These are phyloP conservation scores for Porogramme epimiltina DNA, from an alignment of 1,284 basidiomycete species.

Conservation along the genomic window DNA sequence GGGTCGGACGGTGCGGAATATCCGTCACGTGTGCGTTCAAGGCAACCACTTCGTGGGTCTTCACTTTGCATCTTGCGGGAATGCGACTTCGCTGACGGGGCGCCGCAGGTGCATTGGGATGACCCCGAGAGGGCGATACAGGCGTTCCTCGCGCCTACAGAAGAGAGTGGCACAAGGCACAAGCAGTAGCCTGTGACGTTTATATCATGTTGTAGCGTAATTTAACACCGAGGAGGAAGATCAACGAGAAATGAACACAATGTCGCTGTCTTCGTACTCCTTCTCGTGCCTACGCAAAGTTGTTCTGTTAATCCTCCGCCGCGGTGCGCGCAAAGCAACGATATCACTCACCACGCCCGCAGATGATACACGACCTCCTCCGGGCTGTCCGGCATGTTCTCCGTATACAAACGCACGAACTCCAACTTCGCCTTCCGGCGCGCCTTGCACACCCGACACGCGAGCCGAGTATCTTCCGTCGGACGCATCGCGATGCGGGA, in stretches of 20 bases:
- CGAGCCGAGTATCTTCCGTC: too few relatives aligned
- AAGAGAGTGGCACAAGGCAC: too few relatives aligned
- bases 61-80: too few relatives aligned
- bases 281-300: too few relatives aligned
- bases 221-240: too few relatives aligned
- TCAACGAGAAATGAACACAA: background rate
- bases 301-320: too few relatives aligned
- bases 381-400: background rate
- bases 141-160: background rate
- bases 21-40: background rate
- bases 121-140: background rate
- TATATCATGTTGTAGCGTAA: background rate
- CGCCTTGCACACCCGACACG: background rate
- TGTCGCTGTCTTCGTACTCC: too few relatives aligned
- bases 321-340: background rate
- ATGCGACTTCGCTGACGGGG: too few relatives aligned
- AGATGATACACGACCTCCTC: slow-evolving; percentile 8
- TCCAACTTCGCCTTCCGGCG: background rate
- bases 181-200: too few relatives aligned
- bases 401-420: background rate
- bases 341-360: background rate
- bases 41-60: slow-evolving; percentile 2
- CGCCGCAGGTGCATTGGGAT: background rate
- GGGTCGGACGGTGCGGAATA: background rate
- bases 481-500: background rate